Conservation (phyloP, 306 rosid genomes). For the Acmispon strigosus region DNA sequence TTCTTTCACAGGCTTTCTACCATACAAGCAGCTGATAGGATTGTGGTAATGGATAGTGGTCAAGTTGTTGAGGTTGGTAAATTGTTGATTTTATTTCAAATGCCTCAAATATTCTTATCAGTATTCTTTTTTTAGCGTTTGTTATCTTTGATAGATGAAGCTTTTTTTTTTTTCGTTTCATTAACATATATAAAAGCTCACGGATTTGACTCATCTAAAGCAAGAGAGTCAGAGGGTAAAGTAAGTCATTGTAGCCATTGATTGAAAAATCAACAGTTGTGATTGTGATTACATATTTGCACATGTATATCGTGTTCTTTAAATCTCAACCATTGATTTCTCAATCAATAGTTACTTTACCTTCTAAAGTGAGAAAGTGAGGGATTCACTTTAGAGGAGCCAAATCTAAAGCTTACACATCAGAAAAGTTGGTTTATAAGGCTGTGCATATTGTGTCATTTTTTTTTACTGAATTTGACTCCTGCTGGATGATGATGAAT, state of each 20-base stretch:
- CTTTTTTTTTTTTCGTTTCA: not conserved
- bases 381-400: too few relatives aligned
- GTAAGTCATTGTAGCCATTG: too few relatives aligned
- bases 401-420: not conserved
- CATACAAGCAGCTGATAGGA: constrained; percentile 90
- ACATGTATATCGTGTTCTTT: too few relatives aligned
- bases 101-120: not conserved
- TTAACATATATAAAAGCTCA: not conserved
- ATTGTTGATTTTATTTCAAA: constrained; percentile 18
- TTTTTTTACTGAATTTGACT: not conserved
- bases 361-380: too few relatives aligned
- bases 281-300: too few relatives aligned
- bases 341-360: too few relatives aligned
- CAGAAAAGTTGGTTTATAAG: not conserved
- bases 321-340: too few relatives aligned
- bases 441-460: not conserved
- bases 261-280: too few relatives aligned
- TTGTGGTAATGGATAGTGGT: constrained; percentile 88
- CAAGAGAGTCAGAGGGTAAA: too few relatives aligned
- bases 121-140: constrained; percentile 11
- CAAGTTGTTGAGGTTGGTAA: constrained; percentile 72
- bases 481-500: constrained; percentile 3
- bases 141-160: not conserved
- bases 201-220: too few relatives aligned
- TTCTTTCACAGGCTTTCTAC: constrained; percentile 78